A percentile compares a stretch with the other conserved stretches of the same genome.
phyloP scores from a whole-genome alignment of 179 eudicot species.

The Corrigiola litoralis region DNA sequence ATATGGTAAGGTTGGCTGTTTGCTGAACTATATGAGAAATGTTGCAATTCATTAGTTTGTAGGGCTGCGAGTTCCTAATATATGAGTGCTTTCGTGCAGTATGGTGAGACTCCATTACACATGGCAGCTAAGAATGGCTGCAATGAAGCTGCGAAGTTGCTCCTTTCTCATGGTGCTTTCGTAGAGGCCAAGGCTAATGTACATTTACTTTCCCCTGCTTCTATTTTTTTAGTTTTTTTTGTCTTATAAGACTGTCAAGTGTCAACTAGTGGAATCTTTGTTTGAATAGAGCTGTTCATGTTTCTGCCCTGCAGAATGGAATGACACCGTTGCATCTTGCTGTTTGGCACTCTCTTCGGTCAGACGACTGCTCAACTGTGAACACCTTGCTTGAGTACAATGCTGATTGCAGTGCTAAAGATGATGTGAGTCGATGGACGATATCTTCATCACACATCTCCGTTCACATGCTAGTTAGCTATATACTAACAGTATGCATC shows the following conservation, averaged over 20 bases:
- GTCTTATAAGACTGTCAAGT: no score
- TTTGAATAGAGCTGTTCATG: not conserved
- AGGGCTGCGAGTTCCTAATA: not conserved
- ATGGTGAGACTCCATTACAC: constrained; percentile 98
- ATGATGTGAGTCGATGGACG: constrained; percentile 43
- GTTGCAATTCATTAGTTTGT: not conserved
- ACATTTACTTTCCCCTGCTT: constrained; percentile 5
- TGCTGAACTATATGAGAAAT: not conserved
- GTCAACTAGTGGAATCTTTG: not conserved
- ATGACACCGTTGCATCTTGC: constrained; percentile 98
- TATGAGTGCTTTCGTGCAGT: constrained; percentile 42
- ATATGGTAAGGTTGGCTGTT: constrained; percentile 54
- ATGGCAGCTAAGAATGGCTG: constrained; percentile 99
- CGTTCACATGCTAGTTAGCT: constrained; percentile 4
- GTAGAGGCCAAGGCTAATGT: constrained; percentile 96
- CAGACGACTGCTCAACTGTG: constrained; percentile 69
- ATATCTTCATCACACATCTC: not conserved
- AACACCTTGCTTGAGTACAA: constrained; percentile 74
- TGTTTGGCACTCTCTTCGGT: constrained; percentile 83
- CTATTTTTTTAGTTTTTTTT: not conserved
- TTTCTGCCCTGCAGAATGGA: constrained; percentile 63
- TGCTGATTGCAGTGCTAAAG: constrained; percentile 90
- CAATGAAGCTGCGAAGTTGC: constrained; percentile 76
- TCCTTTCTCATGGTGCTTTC: constrained; percentile 83
- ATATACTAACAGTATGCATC: not conserved